A percentile compares a stretch with the other conserved stretches of the same genome.
These are phyloP conservation scores for Heterobasidion annosum DNA, from an alignment of 1,284 basidiomycete species.

Conservation along the genomic window DNA sequence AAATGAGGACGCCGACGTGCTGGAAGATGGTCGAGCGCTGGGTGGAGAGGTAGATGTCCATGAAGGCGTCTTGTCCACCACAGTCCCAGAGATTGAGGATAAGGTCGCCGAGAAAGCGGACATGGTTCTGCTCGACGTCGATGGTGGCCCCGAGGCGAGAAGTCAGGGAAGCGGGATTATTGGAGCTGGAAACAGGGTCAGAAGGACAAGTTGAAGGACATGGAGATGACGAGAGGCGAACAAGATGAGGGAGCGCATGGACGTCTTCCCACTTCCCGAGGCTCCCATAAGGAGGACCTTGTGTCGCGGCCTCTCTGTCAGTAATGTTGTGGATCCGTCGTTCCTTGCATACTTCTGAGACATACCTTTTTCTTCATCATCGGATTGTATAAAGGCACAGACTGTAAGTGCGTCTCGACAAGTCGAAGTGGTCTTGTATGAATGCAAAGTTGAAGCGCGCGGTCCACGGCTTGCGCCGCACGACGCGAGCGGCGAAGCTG, in stretches of 20 bases:
- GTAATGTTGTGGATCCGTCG: not conserved
- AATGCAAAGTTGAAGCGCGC: too few relatives aligned
- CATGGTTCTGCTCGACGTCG: slow-evolving; percentile 96
- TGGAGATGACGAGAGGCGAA: slow-evolving; percentile 30
- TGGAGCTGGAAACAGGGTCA: slow-evolving; percentile 52
- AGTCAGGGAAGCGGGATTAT: slow-evolving; percentile 89
- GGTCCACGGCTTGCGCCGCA: too few relatives aligned
- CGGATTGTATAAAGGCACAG: not conserved
- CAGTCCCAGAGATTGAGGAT: slow-evolving; percentile 97
- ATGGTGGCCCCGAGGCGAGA: slow-evolving; percentile 91
- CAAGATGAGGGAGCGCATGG: slow-evolving; percentile 99
- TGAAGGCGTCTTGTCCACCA: slow-evolving; percentile 95
- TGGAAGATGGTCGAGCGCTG: slow-evolving; percentile 92
- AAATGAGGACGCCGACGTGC: slow-evolving; percentile 94
- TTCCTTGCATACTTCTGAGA: not conserved
- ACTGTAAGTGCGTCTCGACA: too few relatives aligned
- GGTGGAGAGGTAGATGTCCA: slow-evolving; percentile 90
- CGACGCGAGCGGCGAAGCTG: too few relatives aligned
- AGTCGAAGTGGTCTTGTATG: too few relatives aligned
- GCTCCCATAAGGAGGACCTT: slow-evolving; percentile 93
- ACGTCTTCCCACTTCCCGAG: slow-evolving; percentile 86
- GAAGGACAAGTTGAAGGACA: slow-evolving; percentile 2
- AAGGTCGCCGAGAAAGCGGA: slow-evolving; percentile 92
- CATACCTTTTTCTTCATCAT: slow-evolving; percentile 3
- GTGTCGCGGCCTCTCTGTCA: not conserved